Base-by-base conservation (phyloP, 75 land plant species). In the Pinus albicaulis region DNA sequence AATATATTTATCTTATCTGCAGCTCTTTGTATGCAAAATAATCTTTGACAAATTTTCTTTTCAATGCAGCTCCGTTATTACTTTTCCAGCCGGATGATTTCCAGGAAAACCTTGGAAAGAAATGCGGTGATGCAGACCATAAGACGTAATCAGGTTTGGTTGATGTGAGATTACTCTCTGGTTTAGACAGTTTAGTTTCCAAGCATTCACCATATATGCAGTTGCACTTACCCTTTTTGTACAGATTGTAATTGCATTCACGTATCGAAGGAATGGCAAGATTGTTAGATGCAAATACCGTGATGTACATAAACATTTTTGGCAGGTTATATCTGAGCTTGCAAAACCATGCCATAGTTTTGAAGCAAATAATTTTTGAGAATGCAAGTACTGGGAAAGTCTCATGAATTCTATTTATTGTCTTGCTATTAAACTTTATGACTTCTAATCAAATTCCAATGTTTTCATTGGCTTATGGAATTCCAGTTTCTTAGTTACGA, bases 261-360 rank as follows among this genome's bases (percentile, higher is more conserved):
- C 93, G 4, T 97, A 92, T 69, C 38, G 83, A 48, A 59, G 78
- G 71, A 81, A 89, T 77, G 92, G 91, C 38, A 28, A 44, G 53
- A 83, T 92, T 61, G 84, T 94, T 14, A 88, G 80, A 69, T 97
- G 95, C 87, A 97, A 94, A 63, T 97, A 87, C 72, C 89, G 98
- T n/a, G 84, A 76, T 65, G 53, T 82, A 26, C 34, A 71, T 23
- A 94, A 94, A 79, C 82, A 75, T 59, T 97, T 97, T 81, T 94
- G 93, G 95, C 98, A 97, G 91, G 97, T 94, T 28, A 55, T 23
- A 17, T 36, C 26, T 34, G 69, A 31, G 8, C 69, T 65, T 65
- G n/a, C 20, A 7, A 34, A 31, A 65, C 17, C 19, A 20, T 16
- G 17, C 14, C n/a, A 31, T 65, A 5, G 44, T 71, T 53, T 5